phyloP scores from a whole-genome alignment of 441 rosid species.

The Kokia cookei region DNA sequence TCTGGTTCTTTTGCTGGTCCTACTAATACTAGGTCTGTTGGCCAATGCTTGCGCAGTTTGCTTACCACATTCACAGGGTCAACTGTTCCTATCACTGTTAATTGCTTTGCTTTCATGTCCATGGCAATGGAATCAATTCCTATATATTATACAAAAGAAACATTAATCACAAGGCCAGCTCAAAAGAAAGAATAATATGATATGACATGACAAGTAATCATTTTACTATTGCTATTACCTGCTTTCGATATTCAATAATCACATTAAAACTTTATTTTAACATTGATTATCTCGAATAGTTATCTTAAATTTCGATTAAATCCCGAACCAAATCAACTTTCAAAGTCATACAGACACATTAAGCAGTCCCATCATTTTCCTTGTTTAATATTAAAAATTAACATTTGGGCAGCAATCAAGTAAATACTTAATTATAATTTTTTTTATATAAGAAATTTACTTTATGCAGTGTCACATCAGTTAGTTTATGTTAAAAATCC shows the following conservation, averaged over 20 bases:
- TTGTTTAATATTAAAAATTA: not conserved
- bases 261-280: too few species aligned
- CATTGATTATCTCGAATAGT: too few species aligned
- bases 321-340: too few species aligned
- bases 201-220: conserved; percentile 5
- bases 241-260: not conserved
- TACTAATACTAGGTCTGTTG: conserved; percentile 53
- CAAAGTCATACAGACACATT: not conserved
- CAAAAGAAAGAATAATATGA: not conserved
- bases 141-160: conserved; percentile 4
- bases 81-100: conserved; percentile 68
- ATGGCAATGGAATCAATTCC: conserved; percentile 91
- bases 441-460: not conserved
- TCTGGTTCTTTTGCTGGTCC: conserved; percentile 95
- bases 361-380: conserved; percentile 3
- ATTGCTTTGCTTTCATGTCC: conserved; percentile 76
- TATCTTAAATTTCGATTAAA: too few species aligned
- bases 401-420: not conserved
- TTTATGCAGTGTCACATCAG: not conserved
- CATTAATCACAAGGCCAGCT: not conserved
- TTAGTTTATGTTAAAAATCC: not conserved
- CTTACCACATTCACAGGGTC: conserved; percentile 73
- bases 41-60: conserved; percentile 85
- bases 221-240: conserved; percentile 21
- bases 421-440: not conserved